Evolutionary conservation across 345 rosid species (phyloP).

Genomic region (Gossypium arboreum): DNA sequence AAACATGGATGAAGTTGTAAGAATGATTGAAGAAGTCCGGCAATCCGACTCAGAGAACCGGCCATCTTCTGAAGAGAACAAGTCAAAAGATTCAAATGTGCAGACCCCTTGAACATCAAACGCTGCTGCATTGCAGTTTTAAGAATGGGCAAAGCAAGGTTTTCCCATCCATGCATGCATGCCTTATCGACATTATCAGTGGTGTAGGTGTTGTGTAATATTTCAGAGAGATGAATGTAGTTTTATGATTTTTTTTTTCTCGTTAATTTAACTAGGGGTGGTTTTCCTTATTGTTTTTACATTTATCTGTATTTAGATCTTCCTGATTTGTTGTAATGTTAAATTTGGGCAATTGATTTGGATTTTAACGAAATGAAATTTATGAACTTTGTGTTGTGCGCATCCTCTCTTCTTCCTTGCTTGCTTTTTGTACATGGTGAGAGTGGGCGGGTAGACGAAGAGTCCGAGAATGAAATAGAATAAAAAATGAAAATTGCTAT

Average conservation of each 20-base stretch:
- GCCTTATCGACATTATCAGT: neutral
- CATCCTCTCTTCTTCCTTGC: neutral
- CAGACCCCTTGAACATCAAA: conserved; percentile 50
- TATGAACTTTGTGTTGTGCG: neutral
- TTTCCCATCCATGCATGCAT: neutral
- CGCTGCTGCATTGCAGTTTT: neutral
- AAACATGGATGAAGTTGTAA: conserved; percentile 65
- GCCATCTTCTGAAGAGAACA: conserved; percentile 78
- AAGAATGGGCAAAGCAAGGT: conserved; percentile 2
- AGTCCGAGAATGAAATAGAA: too few species aligned
- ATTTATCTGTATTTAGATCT: neutral
- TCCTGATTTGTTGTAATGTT: conserved; percentile 5
- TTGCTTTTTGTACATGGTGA: too few species aligned
- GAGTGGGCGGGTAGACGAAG: too few species aligned
- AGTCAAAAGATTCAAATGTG: conserved; percentile 67
- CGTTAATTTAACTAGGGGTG: neutral
- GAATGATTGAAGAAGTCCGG: conserved; percentile 53
- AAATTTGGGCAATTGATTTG: conserved; percentile 10
- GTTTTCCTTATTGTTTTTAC: neutral
- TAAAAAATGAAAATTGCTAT: too few species aligned
- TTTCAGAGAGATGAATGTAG: neutral
- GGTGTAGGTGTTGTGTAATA: neutral
- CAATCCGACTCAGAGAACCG: conserved; percentile 77
- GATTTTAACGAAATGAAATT: neutral
- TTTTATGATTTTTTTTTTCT: neutral